These are phyloP conservation scores for Zygnema cylindricum DNA, from an alignment of 139 green algal genomes.

Conservation along the genomic window DNA sequence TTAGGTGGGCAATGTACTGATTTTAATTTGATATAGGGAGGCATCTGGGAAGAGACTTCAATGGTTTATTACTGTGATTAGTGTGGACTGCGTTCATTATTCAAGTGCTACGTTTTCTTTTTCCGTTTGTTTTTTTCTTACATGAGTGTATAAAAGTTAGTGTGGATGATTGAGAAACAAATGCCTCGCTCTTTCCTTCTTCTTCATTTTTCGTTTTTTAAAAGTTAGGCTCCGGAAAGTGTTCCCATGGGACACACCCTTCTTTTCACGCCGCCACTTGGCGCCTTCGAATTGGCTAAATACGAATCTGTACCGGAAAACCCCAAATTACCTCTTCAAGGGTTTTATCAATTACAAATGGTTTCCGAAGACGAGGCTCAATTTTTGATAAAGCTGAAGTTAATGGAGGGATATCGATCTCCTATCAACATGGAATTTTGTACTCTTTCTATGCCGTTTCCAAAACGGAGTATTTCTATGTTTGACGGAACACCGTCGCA, in stretches of 20 bases:
- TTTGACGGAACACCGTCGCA: slow-evolving; percentile 19
- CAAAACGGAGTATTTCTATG: background rate
- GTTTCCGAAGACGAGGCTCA: slow-evolving; percentile 14
- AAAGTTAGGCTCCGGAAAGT: background rate
- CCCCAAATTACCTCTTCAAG: background rate
- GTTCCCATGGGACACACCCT: background rate
- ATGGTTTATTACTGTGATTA: too few species aligned
- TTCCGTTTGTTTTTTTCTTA: too few species aligned
- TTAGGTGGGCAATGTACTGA: too few species aligned
- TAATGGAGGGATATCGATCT: slow-evolving; percentile 24
- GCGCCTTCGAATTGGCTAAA: slow-evolving; percentile 7
- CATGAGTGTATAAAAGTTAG: too few species aligned
- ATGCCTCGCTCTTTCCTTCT: too few species aligned
- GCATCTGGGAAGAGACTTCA: too few species aligned
- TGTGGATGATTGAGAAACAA: too few species aligned
- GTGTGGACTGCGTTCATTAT: too few species aligned
- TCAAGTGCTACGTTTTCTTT: too few species aligned
- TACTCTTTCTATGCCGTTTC: slow-evolving; percentile 8
- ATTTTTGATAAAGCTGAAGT: slow-evolving; percentile 35
- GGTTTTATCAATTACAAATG: slow-evolving; percentile 40
- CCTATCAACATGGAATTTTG: slow-evolving; percentile 24
- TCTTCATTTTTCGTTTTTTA: too few species aligned
- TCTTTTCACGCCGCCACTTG: slow-evolving; percentile 16
- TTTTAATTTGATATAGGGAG: too few species aligned
- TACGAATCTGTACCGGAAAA: background rate